Conservation (phyloP, 2,329 filamentous ascomycete species). For the Balansia obtecta region DNA sequence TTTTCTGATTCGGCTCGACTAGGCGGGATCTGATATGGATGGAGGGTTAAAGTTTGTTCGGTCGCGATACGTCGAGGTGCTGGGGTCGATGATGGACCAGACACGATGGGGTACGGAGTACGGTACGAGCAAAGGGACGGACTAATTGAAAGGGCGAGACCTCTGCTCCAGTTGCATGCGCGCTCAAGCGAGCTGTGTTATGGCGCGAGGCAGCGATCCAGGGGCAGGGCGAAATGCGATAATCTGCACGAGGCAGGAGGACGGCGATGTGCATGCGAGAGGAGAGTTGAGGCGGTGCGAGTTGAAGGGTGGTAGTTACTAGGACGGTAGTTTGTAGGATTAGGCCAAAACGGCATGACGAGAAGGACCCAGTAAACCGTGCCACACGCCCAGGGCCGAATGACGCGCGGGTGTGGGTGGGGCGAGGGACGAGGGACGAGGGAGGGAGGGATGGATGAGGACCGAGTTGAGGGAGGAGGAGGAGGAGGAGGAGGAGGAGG, state of each 20-base stretch:
- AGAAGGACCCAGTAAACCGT: conserved; percentile 1
- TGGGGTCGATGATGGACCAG: background rate
- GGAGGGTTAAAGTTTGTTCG: background rate
- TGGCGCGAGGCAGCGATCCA: background rate
- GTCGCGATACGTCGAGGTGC: background rate
- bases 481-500: background rate
- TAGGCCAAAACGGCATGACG: conserved; percentile 4
- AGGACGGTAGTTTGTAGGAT: background rate
- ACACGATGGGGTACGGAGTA: background rate
- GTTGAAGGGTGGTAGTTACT: conserved; percentile 2
- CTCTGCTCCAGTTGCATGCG: background rate
- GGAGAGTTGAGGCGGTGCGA: background rate
- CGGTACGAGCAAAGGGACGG: background rate
- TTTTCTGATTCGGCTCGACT: background rate
- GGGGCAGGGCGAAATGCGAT: background rate
- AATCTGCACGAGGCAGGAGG: conserved; percentile 4
- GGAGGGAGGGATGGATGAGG: conserved; percentile 1
- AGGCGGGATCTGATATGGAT: background rate
- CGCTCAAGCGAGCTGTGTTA: background rate
- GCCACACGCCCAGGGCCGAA: conserved; percentile 1
- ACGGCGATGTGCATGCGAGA: conserved; percentile 4
- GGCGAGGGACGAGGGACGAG: background rate
- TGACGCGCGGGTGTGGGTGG: conserved; percentile 3
- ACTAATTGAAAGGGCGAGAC: background rate
- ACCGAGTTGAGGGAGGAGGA: background rate